Conservation (phyloP, 1,284 basidiomycete genomes). For the Microbotryum intermedium region DNA sequence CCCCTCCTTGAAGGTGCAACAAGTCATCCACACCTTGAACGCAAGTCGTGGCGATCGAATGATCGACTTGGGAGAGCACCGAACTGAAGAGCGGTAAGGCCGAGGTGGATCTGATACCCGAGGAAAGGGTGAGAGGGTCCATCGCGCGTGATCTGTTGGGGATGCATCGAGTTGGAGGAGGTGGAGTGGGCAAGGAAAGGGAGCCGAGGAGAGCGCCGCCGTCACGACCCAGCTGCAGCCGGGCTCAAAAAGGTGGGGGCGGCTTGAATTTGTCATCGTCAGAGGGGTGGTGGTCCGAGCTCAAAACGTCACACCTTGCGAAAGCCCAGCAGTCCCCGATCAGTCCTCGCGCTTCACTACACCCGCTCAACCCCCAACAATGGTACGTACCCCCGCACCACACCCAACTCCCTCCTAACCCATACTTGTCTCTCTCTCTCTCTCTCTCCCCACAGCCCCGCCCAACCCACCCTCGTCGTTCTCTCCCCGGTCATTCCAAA, state of each 20-base stretch:
- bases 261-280: too few species aligned
- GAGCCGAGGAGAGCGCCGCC: background rate
- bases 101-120: background rate
- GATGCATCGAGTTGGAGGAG: background rate
- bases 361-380: too few species aligned
- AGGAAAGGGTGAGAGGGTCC: conserved; percentile 1
- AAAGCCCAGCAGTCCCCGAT: too few species aligned
- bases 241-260: too few species aligned
- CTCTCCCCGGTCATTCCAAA: conserved; percentile 12
- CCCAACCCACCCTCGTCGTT: conserved; percentile 9
- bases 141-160: background rate
- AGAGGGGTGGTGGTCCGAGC: too few species aligned
- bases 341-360: too few species aligned
- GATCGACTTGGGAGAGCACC: background rate
- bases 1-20: background rate
- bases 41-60: background rate
- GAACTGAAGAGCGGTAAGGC: background rate
- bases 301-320: too few species aligned
- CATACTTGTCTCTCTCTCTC: background rate
- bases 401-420: background rate
- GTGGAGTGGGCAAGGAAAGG: background rate
- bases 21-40: background rate
- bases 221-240: too few species aligned
- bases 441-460: conserved; percentile 15
- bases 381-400: too few species aligned